A percentile compares a stretch with the other conserved stretches of the same genome.
Evolutionary conservation across 2,329 filamentous ascomycete species (phyloP).

Genomic region (Daldinia eschscholtzii): DNA sequence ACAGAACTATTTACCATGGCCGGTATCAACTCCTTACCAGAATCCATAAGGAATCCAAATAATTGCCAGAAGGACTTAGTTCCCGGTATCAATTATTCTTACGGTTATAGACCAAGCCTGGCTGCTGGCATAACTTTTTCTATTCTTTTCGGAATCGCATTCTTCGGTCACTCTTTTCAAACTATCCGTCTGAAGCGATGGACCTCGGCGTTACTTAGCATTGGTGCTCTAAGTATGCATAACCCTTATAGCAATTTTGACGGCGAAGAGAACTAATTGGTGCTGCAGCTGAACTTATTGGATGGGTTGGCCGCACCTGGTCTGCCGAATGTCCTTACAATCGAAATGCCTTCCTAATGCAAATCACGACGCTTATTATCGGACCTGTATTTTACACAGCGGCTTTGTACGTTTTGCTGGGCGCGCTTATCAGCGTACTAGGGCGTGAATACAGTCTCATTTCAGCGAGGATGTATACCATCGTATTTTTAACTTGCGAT

Average conservation of each 20-base stretch:
- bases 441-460: slow-evolving; percentile 60
- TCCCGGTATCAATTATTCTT: slow-evolving; percentile 31
- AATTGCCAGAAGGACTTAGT: slow-evolving; percentile 34
- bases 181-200: slow-evolving; percentile 40
- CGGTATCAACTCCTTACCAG: slow-evolving; percentile 12
- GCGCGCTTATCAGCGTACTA: slow-evolving; percentile 59
- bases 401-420: slow-evolving; percentile 63
- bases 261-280: not conserved
- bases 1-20: slow-evolving; percentile 3
- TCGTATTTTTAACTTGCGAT: slow-evolving; percentile 62
- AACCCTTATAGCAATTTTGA: not conserved
- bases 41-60: slow-evolving; percentile 31
- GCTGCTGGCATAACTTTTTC: slow-evolving; percentile 46
- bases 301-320: slow-evolving; percentile 64
- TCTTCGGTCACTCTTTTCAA: slow-evolving; percentile 45
- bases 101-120: slow-evolving; percentile 48
- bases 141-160: slow-evolving; percentile 44
- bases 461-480: slow-evolving; percentile 59
- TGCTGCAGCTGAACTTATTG: slow-evolving; percentile 57
- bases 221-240: slow-evolving; percentile 45
- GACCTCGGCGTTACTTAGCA: slow-evolving; percentile 44
- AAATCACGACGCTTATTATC: slow-evolving; percentile 61
- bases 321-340: slow-evolving; percentile 64
- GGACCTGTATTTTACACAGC: slow-evolving; percentile 65
- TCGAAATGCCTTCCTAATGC: slow-evolving; percentile 61